These are phyloP conservation scores for Dentipellis sp. DNA, from an alignment of 768 basidiomycete species.

Conservation along the genomic window DNA sequence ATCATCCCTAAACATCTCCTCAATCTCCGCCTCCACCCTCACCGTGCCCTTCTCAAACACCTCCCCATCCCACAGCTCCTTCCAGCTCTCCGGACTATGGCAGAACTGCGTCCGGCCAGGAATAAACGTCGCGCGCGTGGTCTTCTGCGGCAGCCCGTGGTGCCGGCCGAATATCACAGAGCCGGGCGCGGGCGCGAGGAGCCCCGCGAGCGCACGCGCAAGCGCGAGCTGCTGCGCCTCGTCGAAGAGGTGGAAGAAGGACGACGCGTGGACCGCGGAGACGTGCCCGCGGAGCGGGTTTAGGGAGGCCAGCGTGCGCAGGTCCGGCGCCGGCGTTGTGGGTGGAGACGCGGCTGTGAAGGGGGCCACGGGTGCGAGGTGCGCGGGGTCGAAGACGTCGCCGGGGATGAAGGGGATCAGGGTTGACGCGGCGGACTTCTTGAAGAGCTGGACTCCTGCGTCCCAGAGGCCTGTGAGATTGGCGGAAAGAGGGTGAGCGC, in stretches of 20 bases:
- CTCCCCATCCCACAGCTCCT: conserved; percentile 26
- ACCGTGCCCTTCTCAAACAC: conserved; percentile 5
- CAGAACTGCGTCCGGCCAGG: conserved; percentile 14
- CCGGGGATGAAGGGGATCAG: conserved; percentile 48
- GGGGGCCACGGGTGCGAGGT: conserved; percentile 25
- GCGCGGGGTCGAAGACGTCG: conserved; percentile 37
- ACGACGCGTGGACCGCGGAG: conserved; percentile 38
- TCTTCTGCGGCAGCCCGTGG: conserved; percentile 24
- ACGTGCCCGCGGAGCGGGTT: conserved; percentile 37
- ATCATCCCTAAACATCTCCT: background rate
- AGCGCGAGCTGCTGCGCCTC: conserved; percentile 31
- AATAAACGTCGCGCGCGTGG: conserved; percentile 6
- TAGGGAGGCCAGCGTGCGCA: conserved; percentile 29
- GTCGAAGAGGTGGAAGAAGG: conserved; percentile 43
- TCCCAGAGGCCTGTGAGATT: conserved; percentile 44
- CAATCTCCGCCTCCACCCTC: background rate
- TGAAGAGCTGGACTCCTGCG: conserved; percentile 53
- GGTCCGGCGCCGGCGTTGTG: conserved; percentile 13
- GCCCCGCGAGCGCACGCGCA: conserved; percentile 29
- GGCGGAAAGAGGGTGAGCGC: background rate
- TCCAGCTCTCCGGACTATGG: conserved; percentile 28
- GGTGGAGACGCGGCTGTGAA: conserved; percentile 17
- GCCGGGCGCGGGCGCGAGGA: conserved; percentile 34
- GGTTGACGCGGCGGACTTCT: conserved; percentile 39
- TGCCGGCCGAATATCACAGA: conserved; percentile 39